Evolutionary conservation across 371 early-diverging fungal genomes (phyloP).

Genomic region (Saksenaea oblongispora): DNA sequence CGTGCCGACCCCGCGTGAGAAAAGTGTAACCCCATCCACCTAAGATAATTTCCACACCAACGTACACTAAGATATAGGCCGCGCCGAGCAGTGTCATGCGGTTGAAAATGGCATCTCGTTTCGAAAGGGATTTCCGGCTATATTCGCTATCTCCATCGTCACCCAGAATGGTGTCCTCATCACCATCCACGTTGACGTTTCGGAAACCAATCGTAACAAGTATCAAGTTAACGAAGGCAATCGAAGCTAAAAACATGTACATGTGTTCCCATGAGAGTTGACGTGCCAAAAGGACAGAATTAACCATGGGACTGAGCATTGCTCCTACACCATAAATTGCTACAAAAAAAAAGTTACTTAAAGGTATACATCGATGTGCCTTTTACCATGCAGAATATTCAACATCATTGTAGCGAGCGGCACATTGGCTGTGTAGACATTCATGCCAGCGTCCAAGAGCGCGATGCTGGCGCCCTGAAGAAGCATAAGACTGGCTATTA

Average conservation of each 20-base stretch:
- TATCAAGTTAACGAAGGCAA: conserved; percentile 20
- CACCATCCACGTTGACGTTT: conserved; percentile 15
- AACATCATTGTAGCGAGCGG: conserved; percentile 33
- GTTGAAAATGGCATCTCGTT: conserved; percentile 20
- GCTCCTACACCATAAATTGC: conserved; percentile 32
- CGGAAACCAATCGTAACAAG: conserved; percentile 15
- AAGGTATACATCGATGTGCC: not conserved
- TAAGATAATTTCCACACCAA: conserved; percentile 31
- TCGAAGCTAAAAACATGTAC: conserved; percentile 16
- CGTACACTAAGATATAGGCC: conserved; percentile 30
- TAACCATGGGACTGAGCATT: conserved; percentile 27
- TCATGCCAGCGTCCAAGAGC: conserved; percentile 32
- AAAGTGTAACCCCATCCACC: conserved; percentile 38
- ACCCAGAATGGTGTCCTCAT: not conserved
- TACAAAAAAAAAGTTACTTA: not conserved
- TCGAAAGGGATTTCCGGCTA: not conserved
- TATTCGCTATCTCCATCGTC: not conserved
- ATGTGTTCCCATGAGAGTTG: conserved; percentile 23
- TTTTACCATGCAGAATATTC: conserved; percentile 37
- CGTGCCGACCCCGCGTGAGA: conserved; percentile 23
- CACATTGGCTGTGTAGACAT: conserved; percentile 28
- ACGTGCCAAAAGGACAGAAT: conserved; percentile 14
- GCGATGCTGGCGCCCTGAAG: conserved; percentile 27
- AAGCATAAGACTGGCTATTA: conserved; percentile 25
- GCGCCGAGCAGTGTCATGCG: conserved; percentile 30